Percentiles rank a stretch among this genome's conserved stretches.
phyloP scores from a whole-genome alignment of 495 filamentous ascomycete genomes.

The Podospora sp. region DNA sequence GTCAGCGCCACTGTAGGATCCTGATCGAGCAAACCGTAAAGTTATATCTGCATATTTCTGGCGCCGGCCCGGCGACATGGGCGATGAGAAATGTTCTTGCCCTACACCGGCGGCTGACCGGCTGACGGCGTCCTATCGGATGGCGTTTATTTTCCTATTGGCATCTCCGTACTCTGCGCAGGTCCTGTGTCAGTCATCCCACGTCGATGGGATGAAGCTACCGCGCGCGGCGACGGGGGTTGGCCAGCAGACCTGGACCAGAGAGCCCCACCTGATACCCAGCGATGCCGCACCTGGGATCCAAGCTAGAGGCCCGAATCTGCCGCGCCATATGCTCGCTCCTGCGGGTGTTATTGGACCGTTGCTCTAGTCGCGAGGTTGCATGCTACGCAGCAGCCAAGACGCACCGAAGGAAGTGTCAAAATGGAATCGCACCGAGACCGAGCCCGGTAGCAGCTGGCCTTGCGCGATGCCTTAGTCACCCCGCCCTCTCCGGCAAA shows the following conservation, averaged over 20 bases:
- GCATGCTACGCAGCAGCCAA: neutral
- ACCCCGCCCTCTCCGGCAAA: slow-evolving; percentile 14
- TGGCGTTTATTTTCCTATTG: neutral
- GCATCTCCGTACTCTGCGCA: neutral
- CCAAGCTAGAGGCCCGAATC: slow-evolving; percentile 3
- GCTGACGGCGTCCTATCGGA: neutral
- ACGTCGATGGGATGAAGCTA: neutral
- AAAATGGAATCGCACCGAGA: neutral
- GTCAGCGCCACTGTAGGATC: slow-evolving; percentile 7
- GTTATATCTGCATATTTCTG: neutral
- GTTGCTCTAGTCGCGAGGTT: neutral
- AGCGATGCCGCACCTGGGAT: slow-evolving; percentile 2
- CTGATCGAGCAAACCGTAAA: slow-evolving; percentile 1
- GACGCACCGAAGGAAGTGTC: neutral
- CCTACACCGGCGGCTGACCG: neutral
- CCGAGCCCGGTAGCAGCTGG: neutral
- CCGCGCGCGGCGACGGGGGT: neutral
- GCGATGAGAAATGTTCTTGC: neutral
- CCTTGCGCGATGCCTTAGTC: neutral
- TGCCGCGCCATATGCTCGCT: slow-evolving; percentile 14
- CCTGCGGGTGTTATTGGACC: slow-evolving; percentile 6
- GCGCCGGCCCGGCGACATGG: neutral
- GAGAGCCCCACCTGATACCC: neutral
- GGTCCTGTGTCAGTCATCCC: neutral
- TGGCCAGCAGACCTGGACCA: neutral